Conservation (phyloP, 2,329 filamentous ascomycete species). For the Fusarium paranaense region DNA sequence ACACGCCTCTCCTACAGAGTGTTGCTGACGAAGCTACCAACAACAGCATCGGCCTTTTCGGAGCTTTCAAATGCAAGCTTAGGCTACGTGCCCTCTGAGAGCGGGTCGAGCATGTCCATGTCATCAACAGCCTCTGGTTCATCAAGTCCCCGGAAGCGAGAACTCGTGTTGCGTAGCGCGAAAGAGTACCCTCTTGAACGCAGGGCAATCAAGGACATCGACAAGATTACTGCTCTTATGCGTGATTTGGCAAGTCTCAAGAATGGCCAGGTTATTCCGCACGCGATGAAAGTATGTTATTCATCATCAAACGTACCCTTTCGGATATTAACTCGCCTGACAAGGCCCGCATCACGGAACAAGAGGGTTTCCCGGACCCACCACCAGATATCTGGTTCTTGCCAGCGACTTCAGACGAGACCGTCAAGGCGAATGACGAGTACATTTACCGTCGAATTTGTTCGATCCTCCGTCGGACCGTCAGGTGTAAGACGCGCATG, state of each 20-base stretch:
- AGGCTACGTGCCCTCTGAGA: not conserved
- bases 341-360: not conserved
- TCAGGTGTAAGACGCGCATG: slow-evolving; percentile 2
- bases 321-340: not conserved
- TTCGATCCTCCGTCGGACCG: slow-evolving; percentile 3
- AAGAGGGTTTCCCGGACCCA: slow-evolving; percentile 5
- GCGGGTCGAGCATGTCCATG: not conserved
- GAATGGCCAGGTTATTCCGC: not conserved
- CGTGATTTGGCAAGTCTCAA: not conserved
- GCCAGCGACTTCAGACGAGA: not conserved
- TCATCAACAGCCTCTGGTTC: not conserved
- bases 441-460: slow-evolving; percentile 9
- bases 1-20: not conserved
- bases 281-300: not conserved
- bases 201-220: not conserved
- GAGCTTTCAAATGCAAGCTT: not conserved
- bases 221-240: not conserved
- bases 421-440: not conserved
- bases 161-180: not conserved
- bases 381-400: slow-evolving; percentile 17
- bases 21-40: not conserved
- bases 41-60: not conserved
- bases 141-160: not conserved
- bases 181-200: not conserved
- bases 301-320: not conserved